Percentiles rank a stretch among this genome's conserved stretches.
Conservation (phyloP, 169 alveolate species). For the Plasmodium cynomolgi region DNA sequence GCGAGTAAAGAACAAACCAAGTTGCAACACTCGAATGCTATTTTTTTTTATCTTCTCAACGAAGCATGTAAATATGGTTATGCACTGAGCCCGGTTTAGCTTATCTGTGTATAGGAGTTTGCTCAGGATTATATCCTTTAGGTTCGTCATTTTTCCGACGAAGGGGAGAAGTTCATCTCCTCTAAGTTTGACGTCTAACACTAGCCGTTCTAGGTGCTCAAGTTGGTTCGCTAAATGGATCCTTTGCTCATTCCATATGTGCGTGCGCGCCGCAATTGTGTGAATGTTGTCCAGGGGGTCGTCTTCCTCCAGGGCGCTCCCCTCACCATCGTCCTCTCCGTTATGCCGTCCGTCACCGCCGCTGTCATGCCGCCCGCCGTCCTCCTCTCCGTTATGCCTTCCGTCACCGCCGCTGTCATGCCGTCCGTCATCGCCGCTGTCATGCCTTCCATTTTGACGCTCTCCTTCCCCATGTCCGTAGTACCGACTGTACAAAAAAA, state of each 20-base stretch:
- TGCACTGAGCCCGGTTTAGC: slow-evolving; percentile 55
- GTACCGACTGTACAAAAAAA: slow-evolving; percentile 10
- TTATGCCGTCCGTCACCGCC: background rate
- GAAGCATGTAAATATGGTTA: slow-evolving; percentile 59
- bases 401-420: background rate
- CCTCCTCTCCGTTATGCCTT: background rate
- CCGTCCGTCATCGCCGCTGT: background rate
- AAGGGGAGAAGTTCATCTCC: slow-evolving; percentile 67
- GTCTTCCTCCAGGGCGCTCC: background rate
- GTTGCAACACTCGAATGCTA: slow-evolving; percentile 34
- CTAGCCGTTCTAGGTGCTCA: slow-evolving; percentile 26
- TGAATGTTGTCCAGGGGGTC: background rate
- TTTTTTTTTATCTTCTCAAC: slow-evolving; percentile 53
- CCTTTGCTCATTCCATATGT: slow-evolving; percentile 5
- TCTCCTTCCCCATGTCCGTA: background rate
- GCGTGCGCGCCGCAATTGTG: slow-evolving; percentile 14
- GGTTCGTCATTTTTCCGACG: slow-evolving; percentile 47
- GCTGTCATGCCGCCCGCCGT: background rate
- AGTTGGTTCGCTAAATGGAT: background rate
- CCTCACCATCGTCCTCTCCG: background rate
- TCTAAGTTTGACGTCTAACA: slow-evolving; percentile 51
- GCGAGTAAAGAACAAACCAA: slow-evolving; percentile 39
- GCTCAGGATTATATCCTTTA: slow-evolving; percentile 63
- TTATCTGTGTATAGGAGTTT: slow-evolving; percentile 39
- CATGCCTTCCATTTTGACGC: background rate